These are phyloP conservation scores for Plasmopara halstedii DNA, from an alignment of 352 stramenopile genomes.

Conservation along the genomic window DNA sequence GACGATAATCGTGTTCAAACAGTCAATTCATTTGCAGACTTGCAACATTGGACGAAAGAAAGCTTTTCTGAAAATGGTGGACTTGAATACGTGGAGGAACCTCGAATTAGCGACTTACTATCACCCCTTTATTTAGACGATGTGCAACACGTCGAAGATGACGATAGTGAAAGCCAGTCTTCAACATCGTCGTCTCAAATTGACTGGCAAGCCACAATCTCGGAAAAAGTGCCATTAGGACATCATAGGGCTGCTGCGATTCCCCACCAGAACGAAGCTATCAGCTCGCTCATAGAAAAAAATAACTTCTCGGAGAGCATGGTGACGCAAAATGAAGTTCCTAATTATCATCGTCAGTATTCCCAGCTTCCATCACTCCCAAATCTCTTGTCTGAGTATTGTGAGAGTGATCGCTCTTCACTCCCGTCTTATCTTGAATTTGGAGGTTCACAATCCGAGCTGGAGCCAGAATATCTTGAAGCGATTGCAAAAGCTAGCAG, in stretches of 20 bases:
- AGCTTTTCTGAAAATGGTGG: slow-evolving; percentile 4
- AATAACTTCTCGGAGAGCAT: slow-evolving; percentile 18
- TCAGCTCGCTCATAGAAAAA: background rate
- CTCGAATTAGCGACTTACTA: slow-evolving; percentile 19
- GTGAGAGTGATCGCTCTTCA: slow-evolving; percentile 23
- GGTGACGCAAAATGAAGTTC: slow-evolving; percentile 14
- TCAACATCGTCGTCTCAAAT: slow-evolving; percentile 27
- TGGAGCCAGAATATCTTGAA: slow-evolving; percentile 29
- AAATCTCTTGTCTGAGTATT: slow-evolving; percentile 61
- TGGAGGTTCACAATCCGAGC: slow-evolving; percentile 21
- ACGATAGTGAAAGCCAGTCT: slow-evolving; percentile 29
- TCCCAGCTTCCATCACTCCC: slow-evolving; percentile 34
- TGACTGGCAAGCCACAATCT: slow-evolving; percentile 18
- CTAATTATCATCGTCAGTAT: slow-evolving; percentile 18
- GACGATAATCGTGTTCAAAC: slow-evolving; percentile 20
- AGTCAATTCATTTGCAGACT: slow-evolving; percentile 30
- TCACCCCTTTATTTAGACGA: slow-evolving; percentile 19
- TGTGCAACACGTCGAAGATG: slow-evolving; percentile 20
- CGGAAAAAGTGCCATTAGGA: slow-evolving; percentile 1
- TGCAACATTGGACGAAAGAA: slow-evolving; percentile 29
- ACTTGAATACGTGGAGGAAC: slow-evolving; percentile 15
- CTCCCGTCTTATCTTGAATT: slow-evolving; percentile 21
- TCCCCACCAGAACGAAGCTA: slow-evolving; percentile 16
- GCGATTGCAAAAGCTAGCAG: slow-evolving; percentile 19
- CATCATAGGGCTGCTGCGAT: slow-evolving; percentile 3